Conservation (phyloP, 805 yeast species). For the Grigorovia humatica region DNA sequence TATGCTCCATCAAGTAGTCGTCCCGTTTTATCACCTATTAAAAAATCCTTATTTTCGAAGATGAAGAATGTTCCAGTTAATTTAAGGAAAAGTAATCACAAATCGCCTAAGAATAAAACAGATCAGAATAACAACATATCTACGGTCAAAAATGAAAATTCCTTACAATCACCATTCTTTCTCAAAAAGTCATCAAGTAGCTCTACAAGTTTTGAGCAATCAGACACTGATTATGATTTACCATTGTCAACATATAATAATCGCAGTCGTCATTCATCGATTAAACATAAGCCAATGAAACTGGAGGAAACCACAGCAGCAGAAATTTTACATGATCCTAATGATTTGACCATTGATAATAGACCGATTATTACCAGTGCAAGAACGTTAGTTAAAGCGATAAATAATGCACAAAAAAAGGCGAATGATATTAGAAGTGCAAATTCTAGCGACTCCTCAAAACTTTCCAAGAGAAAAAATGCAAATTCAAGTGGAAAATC, state of each 20-base stretch:
- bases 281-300: not conserved
- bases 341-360: conserved; percentile 19
- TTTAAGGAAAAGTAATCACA: not conserved
- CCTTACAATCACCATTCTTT: not conserved
- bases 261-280: not conserved
- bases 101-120: no score
- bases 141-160: not conserved
- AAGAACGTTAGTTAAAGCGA: conserved; percentile 22
- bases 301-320: conserved; percentile 24
- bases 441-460: not conserved
- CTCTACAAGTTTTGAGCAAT: not conserved
- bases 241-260: conserved; percentile 1
- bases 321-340: conserved; percentile 25
- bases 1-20: conserved; percentile 4
- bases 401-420: conserved; percentile 5
- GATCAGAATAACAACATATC: not conserved
- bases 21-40: conserved; percentile 5
- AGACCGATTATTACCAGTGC: conserved; percentile 26
- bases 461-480: not conserved
- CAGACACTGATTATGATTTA: conserved; percentile 2
- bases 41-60: conserved; percentile 6
- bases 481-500: not conserved
- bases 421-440: not conserved
- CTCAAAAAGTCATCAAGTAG: not conserved
- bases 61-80: not conserved